These are phyloP conservation scores for Melanomma pulvis-pyrius DNA, from an alignment of 495 filamentous ascomycete genomes.

Conservation along the genomic window DNA sequence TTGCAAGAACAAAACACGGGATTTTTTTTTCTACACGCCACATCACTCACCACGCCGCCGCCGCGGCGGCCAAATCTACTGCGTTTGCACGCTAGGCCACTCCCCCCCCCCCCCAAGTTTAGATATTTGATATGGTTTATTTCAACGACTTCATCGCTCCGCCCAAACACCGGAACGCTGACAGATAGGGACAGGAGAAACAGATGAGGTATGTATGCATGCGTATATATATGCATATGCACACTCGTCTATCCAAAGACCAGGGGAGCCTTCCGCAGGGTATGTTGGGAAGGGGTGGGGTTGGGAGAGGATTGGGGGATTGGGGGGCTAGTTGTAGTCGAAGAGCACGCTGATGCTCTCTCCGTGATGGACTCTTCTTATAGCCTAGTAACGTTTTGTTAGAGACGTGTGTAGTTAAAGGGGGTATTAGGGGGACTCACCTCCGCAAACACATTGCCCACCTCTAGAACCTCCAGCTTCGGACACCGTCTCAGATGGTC, in stretches of 20 bases:
- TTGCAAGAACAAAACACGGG: not conserved
- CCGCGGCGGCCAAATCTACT: not conserved
- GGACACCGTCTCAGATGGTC: constrained; percentile 72
- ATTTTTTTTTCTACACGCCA: not conserved
- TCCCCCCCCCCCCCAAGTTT: not conserved
- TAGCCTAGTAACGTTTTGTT: constrained; percentile 60
- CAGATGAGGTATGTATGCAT: not conserved
- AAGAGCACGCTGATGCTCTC: constrained; percentile 98
- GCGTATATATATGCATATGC: too few relatives aligned
- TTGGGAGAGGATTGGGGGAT: not conserved
- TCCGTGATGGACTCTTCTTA: constrained; percentile 94
- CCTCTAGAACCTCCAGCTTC: constrained; percentile 90
- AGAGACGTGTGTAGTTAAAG: constrained; percentile 5
- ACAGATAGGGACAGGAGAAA: not conserved
- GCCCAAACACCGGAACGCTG: not conserved
- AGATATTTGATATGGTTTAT: not conserved
- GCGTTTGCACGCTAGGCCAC: not conserved
- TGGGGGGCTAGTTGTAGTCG: constrained; percentile 68
- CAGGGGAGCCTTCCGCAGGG: not conserved
- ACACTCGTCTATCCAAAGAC: not conserved
- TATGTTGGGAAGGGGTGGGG: not conserved
- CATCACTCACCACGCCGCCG: not conserved
- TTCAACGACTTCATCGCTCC: not conserved
- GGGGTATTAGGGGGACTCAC: constrained; percentile 45
- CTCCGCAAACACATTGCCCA: constrained; percentile 93